These are phyloP conservation scores for Allium cepa DNA, from an alignment of 106 monocot genomes.

Conservation along the genomic window DNA sequence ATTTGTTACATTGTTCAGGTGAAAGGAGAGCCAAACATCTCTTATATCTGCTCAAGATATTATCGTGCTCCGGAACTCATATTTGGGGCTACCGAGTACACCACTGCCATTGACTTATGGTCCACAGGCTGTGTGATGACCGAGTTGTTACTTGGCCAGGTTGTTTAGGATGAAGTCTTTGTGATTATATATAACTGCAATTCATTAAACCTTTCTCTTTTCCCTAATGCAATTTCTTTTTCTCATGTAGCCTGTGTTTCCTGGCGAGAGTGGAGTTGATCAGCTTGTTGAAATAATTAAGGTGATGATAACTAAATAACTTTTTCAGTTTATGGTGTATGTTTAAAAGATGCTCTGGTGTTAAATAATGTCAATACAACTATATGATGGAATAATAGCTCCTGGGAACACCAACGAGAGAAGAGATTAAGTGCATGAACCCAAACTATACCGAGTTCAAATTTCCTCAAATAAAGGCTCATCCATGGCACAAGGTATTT, in stretches of 20 bases:
- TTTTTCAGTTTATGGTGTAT: too few relatives aligned
- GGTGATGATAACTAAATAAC: not conserved
- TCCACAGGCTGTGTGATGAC: slow-evolving; percentile 35
- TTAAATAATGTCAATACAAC: not conserved
- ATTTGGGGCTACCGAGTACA: slow-evolving; percentile 25
- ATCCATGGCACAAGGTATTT: slow-evolving; percentile 37
- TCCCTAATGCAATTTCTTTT: not conserved
- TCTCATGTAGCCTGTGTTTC: slow-evolving; percentile 22
- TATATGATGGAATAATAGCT: slow-evolving; percentile 13
- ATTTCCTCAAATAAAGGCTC: slow-evolving; percentile 39
- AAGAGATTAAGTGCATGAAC: slow-evolving; percentile 43
- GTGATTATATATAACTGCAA: not conserved
- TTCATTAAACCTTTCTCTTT: not conserved
- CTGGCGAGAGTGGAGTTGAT: slow-evolving; percentile 35
- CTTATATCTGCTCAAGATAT: slow-evolving; percentile 24
- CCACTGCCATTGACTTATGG: slow-evolving; percentile 25
- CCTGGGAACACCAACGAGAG: slow-evolving; percentile 35
- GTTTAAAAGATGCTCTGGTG: not conserved
- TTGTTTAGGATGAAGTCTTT: not conserved
- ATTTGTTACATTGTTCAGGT: slow-evolving; percentile 9
- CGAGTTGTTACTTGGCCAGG: slow-evolving; percentile 31
- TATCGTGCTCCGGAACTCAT: slow-evolving; percentile 31
- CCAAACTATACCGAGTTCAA: slow-evolving; percentile 41
- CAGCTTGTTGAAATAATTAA: slow-evolving; percentile 37
- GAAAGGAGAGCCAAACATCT: slow-evolving; percentile 20